Base-by-base conservation (phyloP, 148 eudicot species). In the Dysphania ambrosioides region DNA sequence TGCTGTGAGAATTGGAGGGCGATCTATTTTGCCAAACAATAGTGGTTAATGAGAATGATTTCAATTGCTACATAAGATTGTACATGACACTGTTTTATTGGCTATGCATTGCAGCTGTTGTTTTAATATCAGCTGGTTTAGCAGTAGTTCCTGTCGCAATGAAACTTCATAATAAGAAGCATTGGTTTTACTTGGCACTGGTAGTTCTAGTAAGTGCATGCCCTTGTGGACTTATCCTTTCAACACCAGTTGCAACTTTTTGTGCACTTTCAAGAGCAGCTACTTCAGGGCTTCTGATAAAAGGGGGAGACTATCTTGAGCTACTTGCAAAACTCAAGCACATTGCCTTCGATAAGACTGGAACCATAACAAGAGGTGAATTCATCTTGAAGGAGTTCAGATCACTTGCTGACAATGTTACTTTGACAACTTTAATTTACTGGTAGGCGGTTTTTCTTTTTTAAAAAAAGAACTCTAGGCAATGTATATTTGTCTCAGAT, bases 181-280 rank as follows among this genome's bases (percentile, higher is more conserved):
- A 87, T 44, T 92, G 97, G 97, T 82, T 86, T 73, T 87, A 85
- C 83, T 71, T 90, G 61, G 90, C 97, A 0, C 73, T 92, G 61
- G 96, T 95, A 62, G 96, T 92, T 31, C 80, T 95, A 62, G 96
- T 95, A 3, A 90, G 98, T 77, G 97, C 91, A 21, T 95, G 98
- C 69, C 98, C 98, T 6, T 95, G 98, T 81, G 98, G 96, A 44
- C 88, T 95, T 47, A 82, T 95, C 64, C 96, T 95, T 53, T 90
- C 97, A 2, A 95, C 98, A 6, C 98, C 98, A 0, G 96, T 95
- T 8, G 96, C 96, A 15, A 90, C 92, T 55, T 95, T 88, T 58
- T 92, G 97, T 79, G 98, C 97, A 10, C 86, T 95, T 26, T 88
- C 98, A 16, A 92, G 81, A 76, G 98, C 98, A 23, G 98, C 98